Percentiles rank a stretch among this genome's conserved stretches.
phyloP scores from a whole-genome alignment of 2,329 filamentous ascomycete genomes.

The Fusarium burgessii region DNA sequence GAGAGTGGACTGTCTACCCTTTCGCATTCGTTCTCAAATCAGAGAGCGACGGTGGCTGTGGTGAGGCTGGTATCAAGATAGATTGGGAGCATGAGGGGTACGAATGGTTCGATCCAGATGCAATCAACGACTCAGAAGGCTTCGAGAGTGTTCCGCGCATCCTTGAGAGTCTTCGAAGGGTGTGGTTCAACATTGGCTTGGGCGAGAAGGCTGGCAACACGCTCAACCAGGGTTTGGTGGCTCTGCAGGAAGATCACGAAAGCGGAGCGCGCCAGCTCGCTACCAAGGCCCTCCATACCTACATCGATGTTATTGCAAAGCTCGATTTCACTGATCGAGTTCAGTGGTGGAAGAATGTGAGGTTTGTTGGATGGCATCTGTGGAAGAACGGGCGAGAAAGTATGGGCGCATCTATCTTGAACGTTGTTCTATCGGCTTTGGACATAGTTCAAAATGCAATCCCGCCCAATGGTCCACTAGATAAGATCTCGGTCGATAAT shows the following conservation, averaged over 20 bases:
- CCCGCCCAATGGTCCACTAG: slow-evolving; percentile 7
- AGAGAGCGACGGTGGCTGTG: slow-evolving; percentile 43
- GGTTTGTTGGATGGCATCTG: slow-evolving; percentile 71
- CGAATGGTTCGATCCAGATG: slow-evolving; percentile 67
- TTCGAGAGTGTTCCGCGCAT: slow-evolving; percentile 69
- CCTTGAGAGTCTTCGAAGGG: slow-evolving; percentile 67
- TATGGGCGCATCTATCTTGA: slow-evolving; percentile 72
- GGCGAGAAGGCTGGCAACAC: slow-evolving; percentile 58
- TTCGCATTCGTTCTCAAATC: slow-evolving; percentile 68
- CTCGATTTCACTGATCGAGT: slow-evolving; percentile 48
- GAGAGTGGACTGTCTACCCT: slow-evolving; percentile 72
- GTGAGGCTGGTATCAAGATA: slow-evolving; percentile 62
- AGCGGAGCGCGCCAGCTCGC: slow-evolving; percentile 72
- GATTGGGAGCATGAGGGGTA: slow-evolving; percentile 73
- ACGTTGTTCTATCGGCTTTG: slow-evolving; percentile 61
- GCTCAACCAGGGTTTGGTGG: slow-evolving; percentile 60
- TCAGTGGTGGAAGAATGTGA: slow-evolving; percentile 67
- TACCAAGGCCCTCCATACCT: slow-evolving; percentile 61
- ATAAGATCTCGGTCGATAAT: slow-evolving; percentile 19
- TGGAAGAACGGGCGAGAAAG: slow-evolving; percentile 74
- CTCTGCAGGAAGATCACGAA: slow-evolving; percentile 66
- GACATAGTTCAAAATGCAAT: slow-evolving; percentile 52
- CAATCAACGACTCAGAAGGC: slow-evolving; percentile 58
- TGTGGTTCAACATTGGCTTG: slow-evolving; percentile 69
- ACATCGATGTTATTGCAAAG: slow-evolving; percentile 59